Conservation (phyloP, 2,329 filamentous ascomycete genomes). For the Triangularia setosa region DNA sequence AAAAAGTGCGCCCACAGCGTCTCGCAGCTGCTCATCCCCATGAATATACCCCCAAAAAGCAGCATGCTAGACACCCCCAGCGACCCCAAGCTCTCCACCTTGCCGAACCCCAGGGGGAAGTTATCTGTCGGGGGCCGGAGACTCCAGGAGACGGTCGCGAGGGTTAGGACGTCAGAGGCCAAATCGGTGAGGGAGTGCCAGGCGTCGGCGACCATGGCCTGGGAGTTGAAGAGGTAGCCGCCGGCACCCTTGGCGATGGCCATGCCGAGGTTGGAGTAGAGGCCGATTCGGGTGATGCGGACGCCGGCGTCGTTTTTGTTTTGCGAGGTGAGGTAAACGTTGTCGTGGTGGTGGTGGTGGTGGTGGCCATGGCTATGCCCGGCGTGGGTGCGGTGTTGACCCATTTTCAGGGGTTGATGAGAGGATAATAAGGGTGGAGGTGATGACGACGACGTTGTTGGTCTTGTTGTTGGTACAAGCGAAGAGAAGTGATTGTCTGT, state of each 20-base stretch:
- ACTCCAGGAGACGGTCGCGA: slow-evolving; percentile 92
- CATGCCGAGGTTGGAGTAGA: slow-evolving; percentile 90
- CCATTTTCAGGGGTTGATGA: slow-evolving; percentile 21
- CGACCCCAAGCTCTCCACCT: slow-evolving; percentile 93
- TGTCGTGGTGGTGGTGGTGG: slow-evolving; percentile 83
- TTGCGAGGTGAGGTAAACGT: slow-evolving; percentile 71
- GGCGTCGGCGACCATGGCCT: slow-evolving; percentile 87
- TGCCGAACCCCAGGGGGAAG: slow-evolving; percentile 91
- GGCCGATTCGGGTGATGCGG: slow-evolving; percentile 83
- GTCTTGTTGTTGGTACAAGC: not conserved
- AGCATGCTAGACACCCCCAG: slow-evolving; percentile 90
- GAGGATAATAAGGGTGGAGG: slow-evolving; percentile 33
- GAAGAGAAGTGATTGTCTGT: slow-evolving; percentile 5
- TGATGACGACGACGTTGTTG: not conserved
- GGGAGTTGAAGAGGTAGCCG: slow-evolving; percentile 91
- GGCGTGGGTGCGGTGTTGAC: slow-evolving; percentile 38
- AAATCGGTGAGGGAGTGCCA: slow-evolving; percentile 95
- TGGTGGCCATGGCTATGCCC: slow-evolving; percentile 57
- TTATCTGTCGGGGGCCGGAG: slow-evolving; percentile 75
- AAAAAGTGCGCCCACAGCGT: slow-evolving; percentile 70
- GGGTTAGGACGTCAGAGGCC: slow-evolving; percentile 88
- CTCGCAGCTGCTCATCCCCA: slow-evolving; percentile 74
- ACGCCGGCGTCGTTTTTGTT: slow-evolving; percentile 92
- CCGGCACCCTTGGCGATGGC: slow-evolving; percentile 88
- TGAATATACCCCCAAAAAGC: slow-evolving; percentile 83